phyloP scores from a whole-genome alignment of 768 basidiomycete genomes.

The Holtermanniella nyarrowii region DNA sequence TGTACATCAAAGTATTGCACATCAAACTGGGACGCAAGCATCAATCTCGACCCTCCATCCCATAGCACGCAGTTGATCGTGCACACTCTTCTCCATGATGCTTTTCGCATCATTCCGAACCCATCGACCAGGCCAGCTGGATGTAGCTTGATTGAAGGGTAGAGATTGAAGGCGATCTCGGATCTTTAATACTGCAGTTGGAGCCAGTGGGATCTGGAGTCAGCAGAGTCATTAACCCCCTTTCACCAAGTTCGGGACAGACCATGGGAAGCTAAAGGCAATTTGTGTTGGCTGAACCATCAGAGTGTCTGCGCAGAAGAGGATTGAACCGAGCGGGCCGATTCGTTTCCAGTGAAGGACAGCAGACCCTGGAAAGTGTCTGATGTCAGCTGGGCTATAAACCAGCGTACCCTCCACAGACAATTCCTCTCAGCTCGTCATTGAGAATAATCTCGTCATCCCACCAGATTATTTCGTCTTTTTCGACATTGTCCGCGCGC shows the following conservation, averaged over 20 bases:
- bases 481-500: constrained; percentile 18
- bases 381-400: constrained; percentile 1
- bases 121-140: constrained; percentile 33
- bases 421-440: constrained; percentile 23
- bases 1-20: no score
- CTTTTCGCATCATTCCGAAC: constrained; percentile 27
- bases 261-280: constrained; percentile 37
- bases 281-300: constrained; percentile 37
- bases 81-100: constrained; percentile 20
- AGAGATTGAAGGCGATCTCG: constrained; percentile 9
- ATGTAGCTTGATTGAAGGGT: constrained; percentile 31
- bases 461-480: constrained; percentile 28
- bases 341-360: constrained; percentile 37
- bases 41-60: no score
- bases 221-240: neutral
- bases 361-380: constrained; percentile 35
- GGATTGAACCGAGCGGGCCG: constrained; percentile 22
- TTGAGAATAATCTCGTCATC: constrained; percentile 15
- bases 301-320: constrained; percentile 35
- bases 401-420: constrained; percentile 36
- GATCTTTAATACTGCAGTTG: constrained; percentile 18
- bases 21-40: no score
- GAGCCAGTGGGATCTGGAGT: constrained; percentile 33
- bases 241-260: constrained; percentile 37
- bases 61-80: constrained; percentile 20